Evolutionary conservation across 768 basidiomycete species (phyloP), one percentile per base, ranked within the genome.

Genomic region (Tulasnella sp.): DNA sequence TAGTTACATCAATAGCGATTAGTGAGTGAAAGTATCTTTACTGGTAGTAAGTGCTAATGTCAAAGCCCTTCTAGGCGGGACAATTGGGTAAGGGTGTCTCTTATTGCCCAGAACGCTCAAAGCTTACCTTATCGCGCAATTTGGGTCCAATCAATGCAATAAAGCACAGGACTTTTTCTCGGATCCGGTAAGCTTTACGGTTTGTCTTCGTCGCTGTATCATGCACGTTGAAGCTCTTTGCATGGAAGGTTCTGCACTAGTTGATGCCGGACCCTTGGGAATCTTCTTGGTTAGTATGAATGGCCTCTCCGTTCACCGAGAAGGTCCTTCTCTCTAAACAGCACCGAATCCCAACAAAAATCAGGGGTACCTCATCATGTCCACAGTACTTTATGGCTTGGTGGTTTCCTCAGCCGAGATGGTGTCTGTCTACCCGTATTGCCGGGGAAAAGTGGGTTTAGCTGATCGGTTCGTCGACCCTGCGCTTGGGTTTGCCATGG

Each of bases 381-480:
- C 69, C 1, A 5, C 39, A 5, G 77, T 77, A n/a, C 70, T 77
- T 2, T 77, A 77, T 40, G 71, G 67, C 7, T 10, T 70, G 44
- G 71, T 46, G 3, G 71, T 77, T 7, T 77, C 77, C 3, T 39
- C 71, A 15, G 55, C 37, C 18, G 77, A 77, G 26, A 77, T 77
- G 77, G 69, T 73, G 6, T 40, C 77, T 0, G 70, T 73, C 5
- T 77, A 70, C 39, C 77, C 77, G 37, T 70, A 77, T 20, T 70
- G 69, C 35, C 69, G 51, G 13, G 77, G 77, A 3, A 70, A 70
- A 15, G 71, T 77, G 42, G 77, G 77, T 46, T 42, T 77, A 40
- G 77, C 77, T 16, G 70, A 77, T 20, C 40, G 44, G 1, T 77
- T 77, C 39, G 77, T 77, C 67, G 77, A 77, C 26, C 77, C 77